Evolutionary conservation across 2,329 filamentous ascomycete species (phyloP).

Genomic region (Camillea tinctor): DNA sequence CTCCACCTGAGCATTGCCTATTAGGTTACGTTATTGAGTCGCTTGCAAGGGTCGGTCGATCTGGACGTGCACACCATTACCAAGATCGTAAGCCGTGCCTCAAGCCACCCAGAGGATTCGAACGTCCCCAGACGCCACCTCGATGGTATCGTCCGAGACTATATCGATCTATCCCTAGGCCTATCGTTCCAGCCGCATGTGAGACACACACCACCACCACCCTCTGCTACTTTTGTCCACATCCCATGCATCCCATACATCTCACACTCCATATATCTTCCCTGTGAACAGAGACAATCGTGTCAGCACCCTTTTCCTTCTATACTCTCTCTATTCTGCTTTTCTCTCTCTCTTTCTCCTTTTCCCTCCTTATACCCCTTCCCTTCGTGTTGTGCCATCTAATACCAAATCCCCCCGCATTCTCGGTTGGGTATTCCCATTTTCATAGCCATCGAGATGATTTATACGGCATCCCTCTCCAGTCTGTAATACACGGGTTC

Average conservation of each 20-base stretch:
- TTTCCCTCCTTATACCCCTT: constrained; percentile 6
- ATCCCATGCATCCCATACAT: constrained; percentile 1
- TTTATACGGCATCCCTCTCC: constrained; percentile 19
- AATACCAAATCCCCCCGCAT: constrained; percentile 12
- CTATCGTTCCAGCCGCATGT: constrained; percentile 15
- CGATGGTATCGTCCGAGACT: constrained; percentile 10
- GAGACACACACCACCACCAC: constrained; percentile 24
- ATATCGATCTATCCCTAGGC: constrained; percentile 12
- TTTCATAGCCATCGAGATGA: constrained; percentile 21
- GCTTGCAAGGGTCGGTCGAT: constrained; percentile 3
- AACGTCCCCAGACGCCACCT: constrained; percentile 22
- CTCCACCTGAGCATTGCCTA: not conserved
- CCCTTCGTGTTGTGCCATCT: constrained; percentile 18
- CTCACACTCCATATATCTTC: constrained; percentile 15
- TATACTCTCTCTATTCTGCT: constrained; percentile 7
- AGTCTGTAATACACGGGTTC: constrained; percentile 17
- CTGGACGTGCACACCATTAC: not conserved
- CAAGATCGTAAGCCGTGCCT: constrained; percentile 7
- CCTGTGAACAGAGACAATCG: constrained; percentile 17
- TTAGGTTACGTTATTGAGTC: not conserved
- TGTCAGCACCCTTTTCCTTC: constrained; percentile 11
- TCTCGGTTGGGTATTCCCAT: constrained; percentile 22
- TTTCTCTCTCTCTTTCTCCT: constrained; percentile 8
- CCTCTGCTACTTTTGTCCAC: constrained; percentile 11
- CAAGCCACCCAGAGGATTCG: constrained; percentile 18